Base-by-base conservation (phyloP, 176 grass and related monocot species). In the Oryza glumipatula region DNA sequence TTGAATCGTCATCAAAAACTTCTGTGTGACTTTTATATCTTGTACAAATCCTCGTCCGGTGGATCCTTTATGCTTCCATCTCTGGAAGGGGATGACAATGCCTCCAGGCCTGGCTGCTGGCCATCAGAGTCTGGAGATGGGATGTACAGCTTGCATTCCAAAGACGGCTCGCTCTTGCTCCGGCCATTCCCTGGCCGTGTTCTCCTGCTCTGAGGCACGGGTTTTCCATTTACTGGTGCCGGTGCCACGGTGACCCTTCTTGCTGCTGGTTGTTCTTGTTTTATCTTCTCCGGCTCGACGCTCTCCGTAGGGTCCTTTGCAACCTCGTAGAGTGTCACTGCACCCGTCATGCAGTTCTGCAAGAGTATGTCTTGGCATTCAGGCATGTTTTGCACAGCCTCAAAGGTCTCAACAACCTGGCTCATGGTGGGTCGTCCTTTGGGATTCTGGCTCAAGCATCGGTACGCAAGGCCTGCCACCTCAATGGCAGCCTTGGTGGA, bases 141-240 rank as follows among this genome's bases (percentile, higher is more conserved):
- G 65, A 92, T 91, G 83, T 86, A 96, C 89, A 96, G 45, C 38
- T 89, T 92, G 74, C 89, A 91, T 71, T 96, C 97, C 64, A 83
- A n/a, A 36, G 94, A 78, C 11, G 94, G 92, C 72, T 96, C 97
- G 3, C 97, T 99, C 86, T 92, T 99, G 88, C 97, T 99, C 75
- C 97, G 84, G 73, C 89, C 91, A 11, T 87, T 92, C 9, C 88
- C 90, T 44, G 80, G 81, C n/a, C 82, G 92, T 58, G 87, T 94
- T 52, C 89, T 80, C 88, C 93, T 94, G 74, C 89, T 94, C 72
- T 84, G 84, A 2, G 89, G 93, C 12, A 85, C 74, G 17, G 86
- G 83, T 77, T 89, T 94, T 21, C 85, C 87, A 15, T 88, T 83
- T 30, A 77, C 65, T 1, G 68, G 43, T 1, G 11, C 44, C 15